These are phyloP conservation scores for Oxyria digyna DNA, from an alignment of 148 eudicot species.

Conservation along the genomic window DNA sequence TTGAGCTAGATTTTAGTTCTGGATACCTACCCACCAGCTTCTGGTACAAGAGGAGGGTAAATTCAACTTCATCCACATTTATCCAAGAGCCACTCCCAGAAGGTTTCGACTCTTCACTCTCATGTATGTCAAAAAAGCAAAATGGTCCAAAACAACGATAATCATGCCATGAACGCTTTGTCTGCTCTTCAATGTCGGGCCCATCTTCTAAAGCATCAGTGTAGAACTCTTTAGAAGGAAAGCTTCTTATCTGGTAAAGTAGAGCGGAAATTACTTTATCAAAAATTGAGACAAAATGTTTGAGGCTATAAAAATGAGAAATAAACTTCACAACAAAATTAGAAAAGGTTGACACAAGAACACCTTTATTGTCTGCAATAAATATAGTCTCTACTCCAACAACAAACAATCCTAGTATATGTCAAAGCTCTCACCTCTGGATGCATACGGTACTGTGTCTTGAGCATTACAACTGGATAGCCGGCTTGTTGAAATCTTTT, in stretches of 20 bases:
- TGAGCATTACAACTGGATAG: conserved; percentile 84
- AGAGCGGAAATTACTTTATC: not conserved
- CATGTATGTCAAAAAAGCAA: conserved; percentile 92
- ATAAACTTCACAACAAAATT: not conserved
- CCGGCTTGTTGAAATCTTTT: conserved; percentile 91
- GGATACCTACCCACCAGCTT: conserved; percentile 61
- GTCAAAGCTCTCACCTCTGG: conserved; percentile 49
- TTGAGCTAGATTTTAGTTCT: conserved; percentile 73
- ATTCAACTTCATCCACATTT: conserved; percentile 83
- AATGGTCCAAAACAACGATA: conserved; percentile 93
- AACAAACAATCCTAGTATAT: too few relatives aligned
- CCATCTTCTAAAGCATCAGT: conserved; percentile 72
- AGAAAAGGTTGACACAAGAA: not conserved
- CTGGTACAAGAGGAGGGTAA: conserved; percentile 71
- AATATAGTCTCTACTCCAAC: too few relatives aligned
- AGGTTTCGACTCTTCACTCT: conserved; percentile 63
- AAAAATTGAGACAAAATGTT: not conserved
- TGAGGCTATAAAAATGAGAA: not conserved
- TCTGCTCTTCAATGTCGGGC: conserved; percentile 49
- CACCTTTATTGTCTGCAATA: not conserved
- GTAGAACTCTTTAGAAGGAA: conserved; percentile 86
- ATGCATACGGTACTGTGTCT: conserved; percentile 98
- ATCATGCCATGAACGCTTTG: conserved; percentile 70
- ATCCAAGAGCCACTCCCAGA: conserved; percentile 62
- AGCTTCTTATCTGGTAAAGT: conserved; percentile 56